Conservation (phyloP, 192 early-diverging fungal genomes). For the Geosiphon pyriformis region DNA sequence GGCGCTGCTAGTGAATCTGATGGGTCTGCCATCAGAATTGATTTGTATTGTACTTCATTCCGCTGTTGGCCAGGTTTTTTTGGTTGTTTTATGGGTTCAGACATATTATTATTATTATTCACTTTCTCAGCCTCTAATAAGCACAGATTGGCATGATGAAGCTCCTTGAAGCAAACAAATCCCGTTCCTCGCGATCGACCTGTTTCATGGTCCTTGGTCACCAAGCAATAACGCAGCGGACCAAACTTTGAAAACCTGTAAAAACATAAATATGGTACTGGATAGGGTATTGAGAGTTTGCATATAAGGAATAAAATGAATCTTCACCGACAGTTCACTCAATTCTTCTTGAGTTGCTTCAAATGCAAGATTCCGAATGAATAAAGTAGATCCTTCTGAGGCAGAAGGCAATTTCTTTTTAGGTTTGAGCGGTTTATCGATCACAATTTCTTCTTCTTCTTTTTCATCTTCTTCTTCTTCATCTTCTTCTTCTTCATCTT, state of each 20-base stretch:
- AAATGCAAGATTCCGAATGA: conserved; percentile 89
- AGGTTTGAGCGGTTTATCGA: conserved; percentile 32
- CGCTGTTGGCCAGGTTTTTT: conserved; percentile 49
- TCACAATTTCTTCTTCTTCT: conserved; percentile 32
- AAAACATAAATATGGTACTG: background rate
- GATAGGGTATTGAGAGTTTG: too few relatives aligned
- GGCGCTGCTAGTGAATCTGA: conserved; percentile 39
- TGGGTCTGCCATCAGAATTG: conserved; percentile 61
- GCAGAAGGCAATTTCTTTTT: conserved; percentile 36
- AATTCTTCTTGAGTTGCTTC: conserved; percentile 84
- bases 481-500: conserved; percentile 31
- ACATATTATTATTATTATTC: background rate
- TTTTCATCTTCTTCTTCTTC: conserved; percentile 23
- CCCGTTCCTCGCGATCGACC: conserved; percentile 89
- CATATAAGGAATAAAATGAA: too few relatives aligned
- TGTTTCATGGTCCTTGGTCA: conserved; percentile 79
- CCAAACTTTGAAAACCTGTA: conserved; percentile 67
- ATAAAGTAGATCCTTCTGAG: conserved; percentile 75
- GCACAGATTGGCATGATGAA: conserved; percentile 68
- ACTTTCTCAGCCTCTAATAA: conserved; percentile 67
- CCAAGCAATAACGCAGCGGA: conserved; percentile 68
- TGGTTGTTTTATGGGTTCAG: background rate
- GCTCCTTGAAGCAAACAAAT: conserved; percentile 81
- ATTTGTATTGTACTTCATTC: conserved; percentile 45
- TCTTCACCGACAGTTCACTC: conserved; percentile 35